Conservation (phyloP, 805 yeast species). For the Yarrowia yakushimensis region DNA sequence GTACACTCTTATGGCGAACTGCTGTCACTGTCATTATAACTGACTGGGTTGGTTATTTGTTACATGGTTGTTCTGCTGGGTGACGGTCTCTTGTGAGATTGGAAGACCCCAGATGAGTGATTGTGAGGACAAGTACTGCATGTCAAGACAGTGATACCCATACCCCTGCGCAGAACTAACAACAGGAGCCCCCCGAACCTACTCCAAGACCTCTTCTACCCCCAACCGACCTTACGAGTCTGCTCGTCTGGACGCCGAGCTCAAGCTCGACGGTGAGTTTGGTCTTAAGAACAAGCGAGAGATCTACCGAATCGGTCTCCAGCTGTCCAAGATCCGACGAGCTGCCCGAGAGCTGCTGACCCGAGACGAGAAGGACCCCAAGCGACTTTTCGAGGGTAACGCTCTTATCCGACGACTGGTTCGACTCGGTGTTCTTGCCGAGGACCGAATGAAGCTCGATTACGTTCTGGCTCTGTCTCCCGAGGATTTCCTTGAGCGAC, state of each 20-base stretch:
- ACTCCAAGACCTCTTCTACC: slow-evolving; percentile 99
- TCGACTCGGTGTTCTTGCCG: slow-evolving; percentile 97
- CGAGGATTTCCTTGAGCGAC: slow-evolving; percentile 99
- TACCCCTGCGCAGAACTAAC: slow-evolving; percentile 17
- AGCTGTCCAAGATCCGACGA: slow-evolving; percentile 98
- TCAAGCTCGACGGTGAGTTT: slow-evolving; percentile 98
- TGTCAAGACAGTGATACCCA: not conserved
- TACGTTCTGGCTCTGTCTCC: slow-evolving; percentile 96
- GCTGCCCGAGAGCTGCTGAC: slow-evolving; percentile 99
- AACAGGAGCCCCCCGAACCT: slow-evolving; percentile 95
- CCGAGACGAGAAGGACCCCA: slow-evolving; percentile 99
- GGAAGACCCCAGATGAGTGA: too few relatives aligned
- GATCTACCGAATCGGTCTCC: slow-evolving; percentile 99
- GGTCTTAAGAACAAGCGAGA: slow-evolving; percentile 99
- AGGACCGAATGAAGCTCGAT: slow-evolving; percentile 99
- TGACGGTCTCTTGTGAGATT: too few relatives aligned
- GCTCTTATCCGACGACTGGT: slow-evolving; percentile 99
- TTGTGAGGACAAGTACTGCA: too few relatives aligned
- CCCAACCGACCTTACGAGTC: slow-evolving; percentile 99
- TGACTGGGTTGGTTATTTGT: slow-evolving; percentile 24
- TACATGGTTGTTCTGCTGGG: slow-evolving; percentile 20
- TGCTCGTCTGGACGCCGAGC: slow-evolving; percentile 98
- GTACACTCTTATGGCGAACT: slow-evolving; percentile 17
- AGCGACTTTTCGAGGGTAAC: slow-evolving; percentile 99
- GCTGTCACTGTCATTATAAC: slow-evolving; percentile 25